Base-by-base conservation (phyloP, 805 yeast species). In the Starmerella kuoi region DNA sequence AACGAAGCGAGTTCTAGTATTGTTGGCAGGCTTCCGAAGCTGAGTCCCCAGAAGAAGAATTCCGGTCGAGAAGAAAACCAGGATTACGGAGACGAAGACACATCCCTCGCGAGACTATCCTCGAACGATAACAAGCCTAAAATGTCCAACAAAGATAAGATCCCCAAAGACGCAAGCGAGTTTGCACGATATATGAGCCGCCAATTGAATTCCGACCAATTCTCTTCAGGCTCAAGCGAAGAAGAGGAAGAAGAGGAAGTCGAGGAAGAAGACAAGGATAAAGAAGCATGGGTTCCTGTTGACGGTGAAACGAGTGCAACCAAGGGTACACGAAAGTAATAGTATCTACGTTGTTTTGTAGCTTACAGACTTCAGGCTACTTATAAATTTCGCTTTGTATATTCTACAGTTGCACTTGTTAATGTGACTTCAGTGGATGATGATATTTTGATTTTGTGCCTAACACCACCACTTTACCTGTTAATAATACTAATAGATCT, bases 141-240 rank as follows among this genome's bases (percentile, higher is more conserved):
- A 23, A 20, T 26, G 26, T 24, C 11, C 24, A 18, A 7, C 12
- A 38, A 30, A 3, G 37, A 19, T 5, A 31, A 40, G 11, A n/a
- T 32, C 22, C 37, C 33, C 21, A 21, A 40, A 17, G 37, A 37
- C 11, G 40, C 27, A 31, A 77, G 72, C 51, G 77, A 74, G 56
- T 76, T 77, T 54, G 69, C 79, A n/a, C 67, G 78, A 46, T 82
- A 81, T 57, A 77, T 82, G 76, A 72, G 84, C 4, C 84, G 76
- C 57, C 84, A 81, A 56, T 69, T 83, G 59, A 70, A 79, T 14
- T 73, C 69, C 41, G 74, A 26, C 34, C 21, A 35, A 18, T 38
- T 26, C 26, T 33, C 37, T 11, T 33, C 37, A 5, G 37, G 67
- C 36, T 69, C 70, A 9, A 68, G 74, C 19, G 77, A 73, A 46